phyloP scores from a whole-genome alignment of 2,329 filamentous ascomycete species.

The Fusarium xylarioides region DNA sequence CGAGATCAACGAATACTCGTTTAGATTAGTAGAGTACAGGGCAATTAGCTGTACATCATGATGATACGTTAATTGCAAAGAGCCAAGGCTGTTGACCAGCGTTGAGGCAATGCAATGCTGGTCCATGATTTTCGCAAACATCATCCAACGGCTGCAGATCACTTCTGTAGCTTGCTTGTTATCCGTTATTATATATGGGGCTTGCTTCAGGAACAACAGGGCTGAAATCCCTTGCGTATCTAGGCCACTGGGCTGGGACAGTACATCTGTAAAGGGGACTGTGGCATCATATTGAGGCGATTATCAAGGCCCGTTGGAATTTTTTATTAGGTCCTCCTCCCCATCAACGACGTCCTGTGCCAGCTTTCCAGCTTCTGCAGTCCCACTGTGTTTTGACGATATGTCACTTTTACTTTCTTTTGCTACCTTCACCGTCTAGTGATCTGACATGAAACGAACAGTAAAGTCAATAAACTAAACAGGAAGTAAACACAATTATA shows the following conservation, averaged over 20 bases:
- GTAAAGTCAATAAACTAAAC: too few relatives aligned
- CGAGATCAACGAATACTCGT: too few relatives aligned
- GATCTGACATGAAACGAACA: too few relatives aligned
- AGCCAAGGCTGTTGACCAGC: neutral
- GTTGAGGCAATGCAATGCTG: neutral
- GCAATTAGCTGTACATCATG: too few relatives aligned
- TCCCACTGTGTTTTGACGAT: neutral
- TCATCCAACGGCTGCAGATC: neutral
- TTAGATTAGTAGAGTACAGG: neutral
- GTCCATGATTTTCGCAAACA: neutral
- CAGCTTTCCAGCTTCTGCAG: neutral
- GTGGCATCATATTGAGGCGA: neutral
- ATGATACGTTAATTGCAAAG: neutral
- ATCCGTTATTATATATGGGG: neutral
- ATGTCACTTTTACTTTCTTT: slow-evolving; percentile 3
- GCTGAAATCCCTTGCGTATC: neutral
- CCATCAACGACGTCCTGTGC: neutral
- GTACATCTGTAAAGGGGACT: neutral
- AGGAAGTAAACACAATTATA: too few relatives aligned
- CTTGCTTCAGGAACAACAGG: neutral
- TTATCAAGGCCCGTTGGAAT: neutral
- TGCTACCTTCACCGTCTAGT: neutral
- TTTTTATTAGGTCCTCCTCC: neutral
- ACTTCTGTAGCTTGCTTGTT: neutral
- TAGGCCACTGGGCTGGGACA: neutral